Conservation (phyloP, 805 yeast species). For the Lipomyces starkeyi region DNA sequence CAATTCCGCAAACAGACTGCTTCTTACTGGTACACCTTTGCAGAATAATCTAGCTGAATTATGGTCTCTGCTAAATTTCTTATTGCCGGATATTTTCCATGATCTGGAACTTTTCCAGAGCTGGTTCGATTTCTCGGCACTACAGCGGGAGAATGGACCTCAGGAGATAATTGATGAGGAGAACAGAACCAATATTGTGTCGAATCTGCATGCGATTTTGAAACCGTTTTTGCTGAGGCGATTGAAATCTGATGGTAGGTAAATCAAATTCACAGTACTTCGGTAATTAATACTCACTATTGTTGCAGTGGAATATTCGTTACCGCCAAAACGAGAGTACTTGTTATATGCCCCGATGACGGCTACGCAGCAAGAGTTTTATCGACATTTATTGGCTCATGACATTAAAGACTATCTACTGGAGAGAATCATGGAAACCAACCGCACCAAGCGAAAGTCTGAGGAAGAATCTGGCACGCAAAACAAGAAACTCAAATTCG, state of each 20-base stretch:
- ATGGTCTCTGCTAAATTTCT: conserved; percentile 90
- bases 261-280: background rate
- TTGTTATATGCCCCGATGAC: conserved; percentile 75
- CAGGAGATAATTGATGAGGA: conserved; percentile 61
- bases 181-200: conserved; percentile 65
- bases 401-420: conserved; percentile 47
- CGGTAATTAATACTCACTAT: background rate
- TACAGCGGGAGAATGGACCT: conserved; percentile 51
- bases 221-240: conserved; percentile 88
- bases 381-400: conserved; percentile 54
- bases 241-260: conserved; percentile 60
- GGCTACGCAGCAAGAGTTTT: conserved; percentile 65
- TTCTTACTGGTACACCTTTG: conserved; percentile 94
- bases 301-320: conserved; percentile 56
- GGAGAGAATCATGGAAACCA: conserved; percentile 40
- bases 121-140: conserved; percentile 80
- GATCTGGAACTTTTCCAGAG: conserved; percentile 88
- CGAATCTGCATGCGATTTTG: conserved; percentile 82
- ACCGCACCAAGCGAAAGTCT: conserved; percentile 15
- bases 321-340: conserved; percentile 92
- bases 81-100: conserved; percentile 89
- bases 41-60: conserved; percentile 89
- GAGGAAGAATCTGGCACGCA: background rate
- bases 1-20: conserved; percentile 64
- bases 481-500: conserved; percentile 4